Evolutionary conservation across 106 monocot genomes (phyloP).

Genomic region (Dendrobium catenatum): DNA sequence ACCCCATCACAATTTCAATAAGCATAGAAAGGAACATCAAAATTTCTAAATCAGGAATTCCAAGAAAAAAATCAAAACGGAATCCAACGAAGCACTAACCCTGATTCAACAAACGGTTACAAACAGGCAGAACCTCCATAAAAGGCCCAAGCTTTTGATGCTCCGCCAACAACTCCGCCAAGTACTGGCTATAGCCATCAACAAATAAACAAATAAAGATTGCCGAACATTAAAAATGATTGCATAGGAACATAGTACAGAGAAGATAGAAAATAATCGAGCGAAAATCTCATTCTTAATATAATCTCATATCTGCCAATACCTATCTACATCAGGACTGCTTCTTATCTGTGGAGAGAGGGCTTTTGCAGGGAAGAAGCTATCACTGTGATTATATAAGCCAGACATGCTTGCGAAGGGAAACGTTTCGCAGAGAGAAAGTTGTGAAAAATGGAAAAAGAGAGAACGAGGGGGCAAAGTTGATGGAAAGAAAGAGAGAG

Average conservation of each 20-base stretch:
- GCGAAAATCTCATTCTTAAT: no score
- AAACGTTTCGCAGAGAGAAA: neutral
- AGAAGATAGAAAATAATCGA: no score
- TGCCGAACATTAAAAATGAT: conserved; percentile 2
- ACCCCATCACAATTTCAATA: neutral
- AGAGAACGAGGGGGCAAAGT: neutral
- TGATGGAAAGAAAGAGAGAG: neutral
- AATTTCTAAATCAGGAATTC: conserved; percentile 5
- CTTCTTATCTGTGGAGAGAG: conserved; percentile 79
- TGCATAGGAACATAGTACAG: no score
- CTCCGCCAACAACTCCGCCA: conserved; percentile 86
- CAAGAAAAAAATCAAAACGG: neutral
- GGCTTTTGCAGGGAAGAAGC: conserved; percentile 84
- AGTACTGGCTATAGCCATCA: conserved; percentile 68
- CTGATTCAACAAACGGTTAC: conserved; percentile 78
- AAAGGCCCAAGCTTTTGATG: conserved; percentile 96
- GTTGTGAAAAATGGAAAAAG: conserved; percentile 7
- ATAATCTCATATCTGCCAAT: neutral
- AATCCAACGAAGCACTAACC: conserved; percentile 36
- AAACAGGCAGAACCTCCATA: conserved; percentile 92
- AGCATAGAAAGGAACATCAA: neutral
- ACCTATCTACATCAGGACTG: conserved; percentile 77
- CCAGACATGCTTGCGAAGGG: conserved; percentile 62
- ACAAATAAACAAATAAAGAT: conserved; percentile 9
- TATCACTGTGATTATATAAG: conserved; percentile 46